Base-by-base conservation (phyloP, 768 basidiomycete genomes). In the Cystofilobasidium capitatum region DNA sequence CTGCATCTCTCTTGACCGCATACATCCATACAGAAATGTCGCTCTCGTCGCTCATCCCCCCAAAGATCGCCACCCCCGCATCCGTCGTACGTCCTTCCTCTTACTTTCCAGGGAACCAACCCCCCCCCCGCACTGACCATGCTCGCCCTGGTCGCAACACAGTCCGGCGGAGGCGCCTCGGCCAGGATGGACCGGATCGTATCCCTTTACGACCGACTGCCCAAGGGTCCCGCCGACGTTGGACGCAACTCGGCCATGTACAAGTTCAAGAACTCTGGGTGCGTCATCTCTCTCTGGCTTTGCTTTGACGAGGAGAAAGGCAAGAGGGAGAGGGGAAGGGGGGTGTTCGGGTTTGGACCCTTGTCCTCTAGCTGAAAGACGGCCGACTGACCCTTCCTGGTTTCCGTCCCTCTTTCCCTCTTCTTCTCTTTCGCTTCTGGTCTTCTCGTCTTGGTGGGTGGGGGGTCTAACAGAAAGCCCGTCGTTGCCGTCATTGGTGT, bases 11-110 rank as follows among this genome's bases (percentile, higher is more conserved):
- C 44, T 5, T 45, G 17, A 26, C 49, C 49, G 8, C 26, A n/a
- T 26, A 7, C 49, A 3, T 29, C 51, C 10, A 26, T 55, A 8
- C 29, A 55, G n/a, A 3, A 31, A 55, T 55, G 51, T 26, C 51
- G 29, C 29, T 55, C 51, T 55, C 51, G 51, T 55, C 51, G 16
- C 51, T 55, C 51, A 55, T 55, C 51, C 51, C 51, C 13, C 51
- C 51, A 26, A 55, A 55, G 51, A 55, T 55, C 51, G 51, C 51
- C 51, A 55, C 51, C 51, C 51, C 51, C 29, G 51, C 51, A 2
- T 55, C 51, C 29, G 51, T 55, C 51, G 51, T 55, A 2, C 51
- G 51, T 55, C 49, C n/a, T n/a, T 24, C 13, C 24, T 24, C n/a
- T 26, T 49, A 8, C 24, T 45, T 16, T 6, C 44, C 44, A n/a